Percentiles rank a stretch among this genome's conserved stretches.
Evolutionary conservation across 306 rosid genomes (phyloP).

Genomic region (Mucuna pruriens): DNA sequence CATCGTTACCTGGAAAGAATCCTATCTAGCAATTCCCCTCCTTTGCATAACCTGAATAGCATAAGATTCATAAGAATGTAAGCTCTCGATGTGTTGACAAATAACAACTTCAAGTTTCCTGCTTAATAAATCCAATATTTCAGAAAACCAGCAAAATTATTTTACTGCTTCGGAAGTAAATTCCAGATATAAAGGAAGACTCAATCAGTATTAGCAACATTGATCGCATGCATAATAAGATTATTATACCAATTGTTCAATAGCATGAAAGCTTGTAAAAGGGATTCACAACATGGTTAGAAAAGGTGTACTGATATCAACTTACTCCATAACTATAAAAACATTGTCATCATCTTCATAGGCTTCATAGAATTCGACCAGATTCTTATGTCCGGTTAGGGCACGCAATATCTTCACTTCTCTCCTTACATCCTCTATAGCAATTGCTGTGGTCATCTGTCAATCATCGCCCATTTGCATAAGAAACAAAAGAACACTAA

Average conservation of each 20-base stretch:
- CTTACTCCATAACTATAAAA: slow-evolving; percentile 80
- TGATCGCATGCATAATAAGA: not conserved
- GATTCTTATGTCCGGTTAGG: slow-evolving; percentile 68
- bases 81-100: slow-evolving; percentile 2
- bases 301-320: slow-evolving; percentile 7
- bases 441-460: slow-evolving; percentile 80
- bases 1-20: slow-evolving; percentile 68
- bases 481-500: slow-evolving; percentile 30
- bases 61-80: slow-evolving; percentile 21
- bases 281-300: not conserved
- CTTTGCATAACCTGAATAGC: slow-evolving; percentile 66
- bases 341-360: slow-evolving; percentile 75
- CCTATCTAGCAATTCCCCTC: slow-evolving; percentile 74
- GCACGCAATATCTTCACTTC: slow-evolving; percentile 78
- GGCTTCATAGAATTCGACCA: slow-evolving; percentile 75
- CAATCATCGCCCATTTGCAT: slow-evolving; percentile 33
- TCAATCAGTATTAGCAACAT: not conserved
- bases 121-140: not conserved
- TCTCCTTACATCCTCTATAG: slow-evolving; percentile 74
- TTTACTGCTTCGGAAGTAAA: not conserved
- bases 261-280: not conserved
- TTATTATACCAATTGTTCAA: not conserved
- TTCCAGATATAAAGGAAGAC: not conserved
- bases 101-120: not conserved
- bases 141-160: not conserved